Evolutionary conservation across 2,329 filamentous ascomycete species (phyloP), one percentile per base, ranked within the genome.

Genomic region (Elsinoe necatrix): DNA sequence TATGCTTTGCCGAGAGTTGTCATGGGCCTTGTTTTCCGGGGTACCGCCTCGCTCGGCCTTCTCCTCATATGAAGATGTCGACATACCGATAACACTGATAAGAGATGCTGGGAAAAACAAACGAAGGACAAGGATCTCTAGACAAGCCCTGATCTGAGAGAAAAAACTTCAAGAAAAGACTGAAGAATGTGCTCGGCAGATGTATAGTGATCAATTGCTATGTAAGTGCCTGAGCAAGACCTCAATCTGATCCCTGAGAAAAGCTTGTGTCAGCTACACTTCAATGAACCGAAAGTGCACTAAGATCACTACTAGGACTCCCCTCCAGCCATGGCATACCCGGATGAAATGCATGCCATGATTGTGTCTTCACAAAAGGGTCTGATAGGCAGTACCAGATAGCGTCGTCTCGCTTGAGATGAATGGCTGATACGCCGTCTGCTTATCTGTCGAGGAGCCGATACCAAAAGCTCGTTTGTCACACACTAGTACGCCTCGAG

Each of bases 41-140:
- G 21, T 25, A 35, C 34, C 35, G 12, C 35, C 52, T 9, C 37
- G 52, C 23, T 55, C 48, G 16, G 48, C 45, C 59, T 55, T 35
- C 62, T 50, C 31, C 56, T 59, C n/a, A 31, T 20, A 55, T 11
- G 52, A 55, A 42, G 52, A 55, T 14, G 52, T 16, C 21, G 52
- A 55, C 52, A 55, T 55, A 16, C 12, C 39, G 41, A 39, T 35
- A 37, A 37, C 21, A 37, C 20, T 39, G 34, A 45, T 45, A 45
- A 45, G 41, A 45, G 41, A 21, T 25, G 41, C 41, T 21, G 21
- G 48, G 31, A 39, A 37, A 39, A 52, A 52, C 16, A 31, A 39
- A 23, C 29, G 34, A 39, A 23, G n/a, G 34, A 34, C 29, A 37
- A 29, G 48, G 31, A 37, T 8, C 29, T 21, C 11, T 9, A 14